Conservation (phyloP, 371 early-diverging fungal genomes). For the Gilbertella persicaria region DNA sequence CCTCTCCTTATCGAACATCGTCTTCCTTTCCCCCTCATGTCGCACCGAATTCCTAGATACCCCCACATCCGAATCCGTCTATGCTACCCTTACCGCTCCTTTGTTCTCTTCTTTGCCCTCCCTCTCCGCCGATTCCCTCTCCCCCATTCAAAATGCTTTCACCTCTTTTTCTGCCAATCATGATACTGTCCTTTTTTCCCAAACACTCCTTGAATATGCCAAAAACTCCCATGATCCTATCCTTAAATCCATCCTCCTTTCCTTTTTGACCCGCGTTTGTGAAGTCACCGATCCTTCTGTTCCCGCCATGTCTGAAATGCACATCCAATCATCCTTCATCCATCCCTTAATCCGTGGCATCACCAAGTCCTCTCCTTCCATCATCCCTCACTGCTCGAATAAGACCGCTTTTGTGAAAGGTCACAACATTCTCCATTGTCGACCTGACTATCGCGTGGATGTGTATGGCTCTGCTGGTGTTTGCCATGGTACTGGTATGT, state of each 20-base stretch:
- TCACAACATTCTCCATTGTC: not conserved
- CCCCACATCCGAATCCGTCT: not conserved
- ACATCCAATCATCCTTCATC: not conserved
- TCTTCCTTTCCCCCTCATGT: conserved; percentile 65
- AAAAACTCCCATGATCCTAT: not conserved
- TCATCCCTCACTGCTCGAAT: not conserved
- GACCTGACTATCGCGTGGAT: not conserved
- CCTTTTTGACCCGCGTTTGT: not conserved
- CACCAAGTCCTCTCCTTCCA: not conserved
- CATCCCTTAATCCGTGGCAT: not conserved
- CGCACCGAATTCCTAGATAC: not conserved
- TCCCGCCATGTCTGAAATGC: not conserved
- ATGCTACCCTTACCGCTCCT: too few relatives aligned
- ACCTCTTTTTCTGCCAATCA: not conserved
- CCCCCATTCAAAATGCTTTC: not conserved
- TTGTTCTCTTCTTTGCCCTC: too few relatives aligned
- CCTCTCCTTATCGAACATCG: conserved; percentile 13
- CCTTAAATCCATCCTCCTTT: not conserved
- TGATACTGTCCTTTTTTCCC: not conserved
- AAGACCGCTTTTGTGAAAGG: not conserved
- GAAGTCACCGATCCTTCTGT: not conserved
- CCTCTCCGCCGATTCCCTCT: too few relatives aligned
- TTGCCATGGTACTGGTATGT: not conserved
- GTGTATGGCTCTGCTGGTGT: not conserved
- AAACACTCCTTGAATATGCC: not conserved